Conservation (phyloP, 2,329 filamentous ascomycete genomes). For the Sordariomycetes sp. region DNA sequence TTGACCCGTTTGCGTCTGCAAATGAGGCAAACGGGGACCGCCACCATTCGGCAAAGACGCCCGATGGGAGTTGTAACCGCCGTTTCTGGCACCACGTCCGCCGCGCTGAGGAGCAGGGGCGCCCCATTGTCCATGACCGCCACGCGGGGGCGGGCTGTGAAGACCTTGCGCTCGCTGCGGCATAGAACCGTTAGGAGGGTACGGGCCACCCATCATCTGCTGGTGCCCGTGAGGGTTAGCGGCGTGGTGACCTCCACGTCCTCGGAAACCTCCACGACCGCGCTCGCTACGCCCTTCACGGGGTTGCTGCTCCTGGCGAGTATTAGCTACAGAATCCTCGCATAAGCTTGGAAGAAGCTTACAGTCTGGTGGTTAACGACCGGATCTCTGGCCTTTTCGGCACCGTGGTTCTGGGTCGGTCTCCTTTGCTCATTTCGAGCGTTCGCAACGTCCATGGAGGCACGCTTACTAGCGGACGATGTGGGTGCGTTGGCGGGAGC, state of each 20-base stretch:
- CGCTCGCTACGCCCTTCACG: constrained; percentile 29
- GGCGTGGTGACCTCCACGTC: constrained; percentile 33
- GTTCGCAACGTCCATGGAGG: constrained; percentile 28
- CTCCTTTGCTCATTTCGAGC: constrained; percentile 39
- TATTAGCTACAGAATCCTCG: constrained; percentile 13
- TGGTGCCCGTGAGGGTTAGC: constrained; percentile 23
- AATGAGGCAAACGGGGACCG: constrained; percentile 21
- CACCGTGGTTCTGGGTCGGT: constrained; percentile 17
- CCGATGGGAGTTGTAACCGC: constrained; percentile 23
- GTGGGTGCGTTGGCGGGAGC: constrained; percentile 24
- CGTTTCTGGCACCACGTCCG: constrained; percentile 21
- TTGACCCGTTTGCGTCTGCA: constrained; percentile 26
- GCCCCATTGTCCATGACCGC: constrained; percentile 26
- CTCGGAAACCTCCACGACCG: constrained; percentile 30
- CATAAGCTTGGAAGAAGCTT: background rate
- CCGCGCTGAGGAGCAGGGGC: constrained; percentile 22
- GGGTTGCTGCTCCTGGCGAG: background rate
- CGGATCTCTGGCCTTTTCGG: constrained; percentile 32
- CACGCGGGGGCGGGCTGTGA: constrained; percentile 35
- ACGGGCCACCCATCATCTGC: constrained; percentile 18
- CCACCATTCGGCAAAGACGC: constrained; percentile 28
- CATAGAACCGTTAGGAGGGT: constrained; percentile 23
- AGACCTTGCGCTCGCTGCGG: constrained; percentile 23
- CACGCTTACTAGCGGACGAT: constrained; percentile 32
- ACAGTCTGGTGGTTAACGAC: constrained; percentile 16